Percentiles rank a stretch among this genome's conserved stretches.
These are phyloP conservation scores for Lentinula sp. DNA, from an alignment of 768 basidiomycete genomes.

Conservation along the genomic window DNA sequence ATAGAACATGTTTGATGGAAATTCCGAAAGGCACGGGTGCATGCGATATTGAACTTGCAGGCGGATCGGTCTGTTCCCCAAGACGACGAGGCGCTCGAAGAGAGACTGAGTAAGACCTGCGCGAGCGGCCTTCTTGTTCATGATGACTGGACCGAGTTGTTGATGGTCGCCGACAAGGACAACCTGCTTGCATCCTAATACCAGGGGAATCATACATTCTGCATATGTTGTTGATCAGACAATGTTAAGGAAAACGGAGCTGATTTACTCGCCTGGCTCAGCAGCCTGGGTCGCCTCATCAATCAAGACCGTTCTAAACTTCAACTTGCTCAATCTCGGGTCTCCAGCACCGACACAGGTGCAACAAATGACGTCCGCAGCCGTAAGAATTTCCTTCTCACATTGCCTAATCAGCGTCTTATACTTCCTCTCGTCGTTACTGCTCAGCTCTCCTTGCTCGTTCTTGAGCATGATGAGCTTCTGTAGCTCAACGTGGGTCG, in stretches of 20 bases:
- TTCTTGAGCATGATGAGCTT: constrained; percentile 98
- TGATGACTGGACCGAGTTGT: constrained; percentile 98
- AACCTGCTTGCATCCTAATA: constrained; percentile 97
- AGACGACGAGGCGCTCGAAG: constrained; percentile 93
- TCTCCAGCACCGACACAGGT: constrained; percentile 98
- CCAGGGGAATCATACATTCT: constrained; percentile 99
- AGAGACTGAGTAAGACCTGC: constrained; percentile 97
- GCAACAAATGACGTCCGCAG: constrained; percentile 97
- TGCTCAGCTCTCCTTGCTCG: constrained; percentile 95
- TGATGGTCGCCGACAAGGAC: constrained; percentile 97
- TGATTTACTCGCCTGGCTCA: constrained; percentile 69
- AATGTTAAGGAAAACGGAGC: not conserved
- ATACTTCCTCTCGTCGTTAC: constrained; percentile 96
- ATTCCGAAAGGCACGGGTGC: constrained; percentile 99
- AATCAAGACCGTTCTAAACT: constrained; percentile 97
- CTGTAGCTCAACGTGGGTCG: constrained; percentile 93
- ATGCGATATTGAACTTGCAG: constrained; percentile 99
- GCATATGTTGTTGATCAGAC: constrained; percentile 12
- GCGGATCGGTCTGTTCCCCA: constrained; percentile 94
- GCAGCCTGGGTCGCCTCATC: constrained; percentile 99
- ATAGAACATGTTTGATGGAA: constrained; percentile 99
- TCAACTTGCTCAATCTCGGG: constrained; percentile 91
- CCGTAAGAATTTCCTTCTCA: constrained; percentile 94
- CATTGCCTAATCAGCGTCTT: constrained; percentile 92
- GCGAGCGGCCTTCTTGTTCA: constrained; percentile 99